Evolutionary conservation across 495 filamentous ascomycete species (phyloP), one percentile per base, ranked within the genome.

Genomic region (Saxispiralis lemnorum): DNA sequence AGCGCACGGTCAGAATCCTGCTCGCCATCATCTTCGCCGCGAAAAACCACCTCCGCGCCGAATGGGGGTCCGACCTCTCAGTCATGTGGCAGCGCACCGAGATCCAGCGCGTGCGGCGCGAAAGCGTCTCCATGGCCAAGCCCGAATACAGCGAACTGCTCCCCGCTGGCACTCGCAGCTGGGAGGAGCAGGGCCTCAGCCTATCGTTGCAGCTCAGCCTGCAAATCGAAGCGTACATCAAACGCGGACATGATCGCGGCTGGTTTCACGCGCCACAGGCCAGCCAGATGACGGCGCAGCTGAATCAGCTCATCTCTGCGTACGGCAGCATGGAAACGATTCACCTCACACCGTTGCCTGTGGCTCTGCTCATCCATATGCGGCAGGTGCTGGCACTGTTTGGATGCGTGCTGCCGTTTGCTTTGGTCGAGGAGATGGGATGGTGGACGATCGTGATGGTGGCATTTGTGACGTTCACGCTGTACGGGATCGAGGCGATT

Each of bases 241-340:
- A 73, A 52, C 59, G 73, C 0, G 76, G 70, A 0, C 66, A 72
- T n/a, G 63, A 69, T 20, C 59, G 70, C 35, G 68, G 65, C 2
- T 73, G 71, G 68, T 77, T 75, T 50, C 63, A 72, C 52, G 69
- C 72, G 3, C 76, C 76, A 18, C 67, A 72, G n/a, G 70, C 75
- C 7, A 67, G 65, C 45, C 64, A 71, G 47, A 67, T 84, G 68
- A 73, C 71, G 51, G 66, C 63, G 1, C 72, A 81, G 54, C 53
- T 85, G 41, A 75, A 78, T 52, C 56, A 59, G 3, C 53, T 84
- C 36, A 65, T 70, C 31, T 70, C 78, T 46, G 74, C 77, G 1
- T 82, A 78, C 59, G 78, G 78, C 16, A 64, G 63, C 38, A 79
- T 84, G 78, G 80, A 85, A 59, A 82, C 78, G 2, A 84, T 84